phyloP scores from a whole-genome alignment of 1,284 basidiomycete genomes.

The Cutaneotrichosporon spelunceum region DNA sequence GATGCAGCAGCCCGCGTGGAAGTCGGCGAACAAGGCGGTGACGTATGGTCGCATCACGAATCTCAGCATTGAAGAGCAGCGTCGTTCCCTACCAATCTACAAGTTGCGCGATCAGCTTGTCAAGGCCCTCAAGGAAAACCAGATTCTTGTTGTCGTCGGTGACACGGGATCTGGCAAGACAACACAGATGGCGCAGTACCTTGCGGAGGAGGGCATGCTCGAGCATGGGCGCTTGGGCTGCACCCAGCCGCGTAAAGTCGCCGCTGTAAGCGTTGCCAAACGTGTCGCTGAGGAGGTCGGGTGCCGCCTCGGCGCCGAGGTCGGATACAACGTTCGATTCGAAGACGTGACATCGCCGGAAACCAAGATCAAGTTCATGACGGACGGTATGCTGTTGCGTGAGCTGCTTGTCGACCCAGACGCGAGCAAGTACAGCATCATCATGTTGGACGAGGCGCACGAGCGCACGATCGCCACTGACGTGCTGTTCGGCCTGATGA shows the following conservation, averaged over 20 bases:
- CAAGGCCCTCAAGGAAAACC: constrained; percentile 90
- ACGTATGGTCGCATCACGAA: constrained; percentile 87
- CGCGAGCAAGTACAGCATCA: constrained; percentile 83
- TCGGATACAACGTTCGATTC: constrained; percentile 98
- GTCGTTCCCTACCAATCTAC: constrained; percentile 87
- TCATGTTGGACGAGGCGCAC: constrained; percentile 99
- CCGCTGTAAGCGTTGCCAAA: constrained; percentile 98
- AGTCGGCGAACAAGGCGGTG: constrained; percentile 93
- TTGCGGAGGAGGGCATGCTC: constrained; percentile 82
- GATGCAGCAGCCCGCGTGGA: constrained; percentile 83
- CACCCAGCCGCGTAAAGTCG: constrained; percentile 96
- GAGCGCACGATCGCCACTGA: constrained; percentile 98
- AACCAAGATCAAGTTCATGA: constrained; percentile 99
- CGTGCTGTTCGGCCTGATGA: constrained; percentile 92
- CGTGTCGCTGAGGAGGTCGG: constrained; percentile 98
- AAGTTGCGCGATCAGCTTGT: constrained; percentile 90
- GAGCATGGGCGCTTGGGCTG: constrained; percentile 89
- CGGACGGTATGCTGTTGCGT: constrained; percentile 97
- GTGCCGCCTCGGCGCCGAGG: constrained; percentile 91
- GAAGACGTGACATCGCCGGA: constrained; percentile 98
- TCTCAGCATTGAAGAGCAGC: constrained; percentile 89
- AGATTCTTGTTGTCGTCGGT: constrained; percentile 88
- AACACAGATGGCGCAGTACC: constrained; percentile 90
- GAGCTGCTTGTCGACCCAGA: constrained; percentile 95
- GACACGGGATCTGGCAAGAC: constrained; percentile 93